Evolutionary conservation across 106 monocot genomes (phyloP), one percentile per base, ranked within the genome.

Genomic region (Iris macrosiphon): DNA sequence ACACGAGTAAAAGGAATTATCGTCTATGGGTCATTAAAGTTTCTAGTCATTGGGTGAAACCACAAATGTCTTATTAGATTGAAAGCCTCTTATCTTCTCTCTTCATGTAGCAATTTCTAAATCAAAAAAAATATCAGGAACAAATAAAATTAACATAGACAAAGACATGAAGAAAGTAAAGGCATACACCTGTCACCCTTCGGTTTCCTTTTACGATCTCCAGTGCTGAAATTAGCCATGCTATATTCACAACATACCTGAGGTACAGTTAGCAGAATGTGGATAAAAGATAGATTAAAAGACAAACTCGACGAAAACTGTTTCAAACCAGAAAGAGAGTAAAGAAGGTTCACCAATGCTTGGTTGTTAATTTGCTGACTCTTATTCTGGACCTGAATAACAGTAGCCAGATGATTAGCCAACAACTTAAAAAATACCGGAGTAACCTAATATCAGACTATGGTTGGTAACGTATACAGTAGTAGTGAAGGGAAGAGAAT

Each of bases 201-300:
- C 18, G 80, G 82, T 62, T 57, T 86, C 72, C 96, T 90, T 16
- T 54, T 57, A 18, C 90, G 85, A 68, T 96, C 90, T 29, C 96
- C 96, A 3, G 89, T 90, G 70, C 96, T 87, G 56, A 96, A 96
- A 63, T 96, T 90, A 40, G 90, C 90, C 90, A 96, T 90, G 62
- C 90, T 87, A 65, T 96, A 96, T 75, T 90, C 96, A 58, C 96
- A 90, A 14, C 83, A 64, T 8, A 96, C 88, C 96, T 96, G 63
- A 37, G 20, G 6, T 31, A 76, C n/a, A 40, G 9, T 37, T 32
- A 22, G 7, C 27, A 39, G 44, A 5, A 58, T 21, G 28, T 12
- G 56, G 23, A 35, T 3, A 57, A 32, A 18, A 38, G 3, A 23
- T 38, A 19, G 18, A 24, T n/a, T 7, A 24, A 26, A 46, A 45